Evolutionary conservation across 768 basidiomycete species (phyloP).

Genomic region (Daedalea quercina): DNA sequence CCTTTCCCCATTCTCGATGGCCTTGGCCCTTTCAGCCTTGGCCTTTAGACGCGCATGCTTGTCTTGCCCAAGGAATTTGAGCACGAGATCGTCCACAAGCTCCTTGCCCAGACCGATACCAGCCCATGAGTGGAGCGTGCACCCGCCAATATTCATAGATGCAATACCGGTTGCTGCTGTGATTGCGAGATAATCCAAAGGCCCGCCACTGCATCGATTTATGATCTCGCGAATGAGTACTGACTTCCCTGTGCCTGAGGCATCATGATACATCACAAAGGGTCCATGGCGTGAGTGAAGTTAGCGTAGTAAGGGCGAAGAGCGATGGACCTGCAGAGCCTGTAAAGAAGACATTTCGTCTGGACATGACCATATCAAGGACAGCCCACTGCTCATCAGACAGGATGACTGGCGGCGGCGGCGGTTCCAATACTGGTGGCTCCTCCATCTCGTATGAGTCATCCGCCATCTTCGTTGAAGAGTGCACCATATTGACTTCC

Average conservation of each 20-base stretch:
- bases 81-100: constrained; percentile 41
- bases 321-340: constrained; percentile 62
- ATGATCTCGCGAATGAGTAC: constrained; percentile 77
- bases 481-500: no score
- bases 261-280: no score
- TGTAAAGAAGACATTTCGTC: constrained; percentile 76
- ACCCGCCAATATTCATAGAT: constrained; percentile 73
- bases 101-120: constrained; percentile 73
- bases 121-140: constrained; percentile 74
- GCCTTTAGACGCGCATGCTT: constrained; percentile 17
- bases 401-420: constrained; percentile 18
- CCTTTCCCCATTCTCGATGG: neutral
- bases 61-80: constrained; percentile 42
- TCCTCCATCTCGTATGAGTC: no score
- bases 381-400: constrained; percentile 49
- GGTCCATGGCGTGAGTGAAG: no score
- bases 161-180: constrained; percentile 81
- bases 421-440: neutral
- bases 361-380: constrained; percentile 45
- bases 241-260: constrained; percentile 73
- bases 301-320: no score
- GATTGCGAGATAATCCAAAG: constrained; percentile 41
- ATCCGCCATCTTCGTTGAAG: no score
- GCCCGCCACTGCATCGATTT: constrained; percentile 25
- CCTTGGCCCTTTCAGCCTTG: neutral